A percentile compares a stretch with the other conserved stretches of the same genome.
phyloP scores from a whole-genome alignment of 768 basidiomycete genomes.

The Termitomyces sp. region DNA sequence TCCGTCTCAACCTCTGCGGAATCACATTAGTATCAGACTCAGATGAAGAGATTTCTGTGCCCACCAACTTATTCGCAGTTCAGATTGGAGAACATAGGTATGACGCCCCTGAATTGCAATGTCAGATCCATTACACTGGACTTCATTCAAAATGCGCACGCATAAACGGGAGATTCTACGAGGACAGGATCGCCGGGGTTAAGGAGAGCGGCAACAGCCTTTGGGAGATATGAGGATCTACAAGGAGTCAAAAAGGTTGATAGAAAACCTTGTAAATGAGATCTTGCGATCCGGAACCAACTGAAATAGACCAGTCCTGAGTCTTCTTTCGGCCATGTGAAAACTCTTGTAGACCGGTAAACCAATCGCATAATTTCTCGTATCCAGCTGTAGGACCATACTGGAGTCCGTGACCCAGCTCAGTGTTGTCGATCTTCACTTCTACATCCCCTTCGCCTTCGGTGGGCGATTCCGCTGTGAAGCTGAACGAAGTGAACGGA shows the following conservation, averaged over 20 bases:
- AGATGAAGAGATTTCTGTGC: slow-evolving; percentile 10
- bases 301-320: slow-evolving; percentile 71
- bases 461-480: slow-evolving; percentile 51
- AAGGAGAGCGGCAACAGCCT: slow-evolving; percentile 68
- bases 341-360: slow-evolving; percentile 64
- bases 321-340: slow-evolving; percentile 59
- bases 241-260: not conserved
- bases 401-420: slow-evolving; percentile 70
- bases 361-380: slow-evolving; percentile 61
- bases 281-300: slow-evolving; percentile 89
- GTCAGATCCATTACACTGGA: slow-evolving; percentile 6
- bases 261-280: slow-evolving; percentile 61
- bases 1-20: slow-evolving; percentile 67
- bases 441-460: slow-evolving; percentile 34
- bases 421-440: slow-evolving; percentile 44
- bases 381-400: slow-evolving; percentile 73
- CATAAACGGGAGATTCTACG: slow-evolving; percentile 76
- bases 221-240: not conserved
- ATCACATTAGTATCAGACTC: not conserved
- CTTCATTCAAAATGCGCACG: slow-evolving; percentile 33
- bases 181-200: slow-evolving; percentile 79
- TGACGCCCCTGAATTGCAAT: slow-evolving; percentile 43
- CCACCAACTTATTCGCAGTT: slow-evolving; percentile 56
- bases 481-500: slow-evolving; percentile 80
- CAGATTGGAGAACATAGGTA: slow-evolving; percentile 53